Percentiles rank a stretch among this genome's conserved stretches.
These are phyloP conservation scores for Panicum miliaceum DNA, from an alignment of 176 grass and related monocot species.

Conservation along the genomic window DNA sequence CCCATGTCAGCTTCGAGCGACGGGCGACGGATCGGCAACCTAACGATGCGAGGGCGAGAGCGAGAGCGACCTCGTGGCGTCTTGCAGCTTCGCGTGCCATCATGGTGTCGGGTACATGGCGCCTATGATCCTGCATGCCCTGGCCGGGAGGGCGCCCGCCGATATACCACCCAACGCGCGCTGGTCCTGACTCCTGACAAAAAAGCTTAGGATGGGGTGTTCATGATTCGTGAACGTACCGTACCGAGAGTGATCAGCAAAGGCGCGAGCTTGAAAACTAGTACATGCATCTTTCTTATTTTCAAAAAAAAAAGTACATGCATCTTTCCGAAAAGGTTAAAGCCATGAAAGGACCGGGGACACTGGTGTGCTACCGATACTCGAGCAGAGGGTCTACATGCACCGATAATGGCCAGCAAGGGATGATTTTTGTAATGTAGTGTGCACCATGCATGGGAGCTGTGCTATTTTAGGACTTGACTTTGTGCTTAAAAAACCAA, in stretches of 20 bases:
- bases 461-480: conserved; percentile 4
- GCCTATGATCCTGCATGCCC: neutral
- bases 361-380: neutral
- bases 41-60: neutral
- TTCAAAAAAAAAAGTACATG: too few relatives aligned
- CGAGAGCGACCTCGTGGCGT: conserved; percentile 16
- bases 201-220: neutral
- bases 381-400: conserved; percentile 40
- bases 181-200: conserved; percentile 2
- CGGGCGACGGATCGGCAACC: neutral
- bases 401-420: conserved; percentile 36
- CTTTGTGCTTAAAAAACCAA: neutral
- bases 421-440: conserved; percentile 28
- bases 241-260: conserved; percentile 4
- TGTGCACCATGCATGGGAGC: neutral
- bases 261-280: conserved; percentile 1
- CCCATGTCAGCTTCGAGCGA: conserved; percentile 13
- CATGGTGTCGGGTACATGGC: conserved; percentile 1
- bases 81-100: neutral
- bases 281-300: conserved; percentile 7
- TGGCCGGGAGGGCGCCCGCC: neutral
- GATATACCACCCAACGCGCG: neutral
- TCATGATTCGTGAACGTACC: neutral
- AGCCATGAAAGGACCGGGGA: neutral
- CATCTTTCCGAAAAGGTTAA: conserved; percentile 1